phyloP scores from a whole-genome alignment of 1,139 yeast species.

The Pichia sp. region DNA sequence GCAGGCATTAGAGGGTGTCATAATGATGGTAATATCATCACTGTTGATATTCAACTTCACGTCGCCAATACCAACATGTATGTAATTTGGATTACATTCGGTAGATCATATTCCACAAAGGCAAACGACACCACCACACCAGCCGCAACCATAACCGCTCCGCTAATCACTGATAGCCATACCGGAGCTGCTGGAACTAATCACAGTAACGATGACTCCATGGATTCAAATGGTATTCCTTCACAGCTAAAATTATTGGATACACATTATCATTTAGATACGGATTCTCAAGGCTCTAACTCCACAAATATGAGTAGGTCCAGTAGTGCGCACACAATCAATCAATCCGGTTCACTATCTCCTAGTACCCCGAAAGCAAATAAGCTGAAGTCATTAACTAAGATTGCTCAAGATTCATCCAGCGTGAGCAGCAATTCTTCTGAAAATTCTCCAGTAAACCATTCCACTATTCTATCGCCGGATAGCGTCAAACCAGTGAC shows the following conservation, averaged over 20 bases:
- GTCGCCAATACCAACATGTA: slow-evolving; percentile 56
- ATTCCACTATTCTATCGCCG: not conserved
- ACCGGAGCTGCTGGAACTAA: not conserved
- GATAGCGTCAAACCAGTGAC: not conserved
- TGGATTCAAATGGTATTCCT: slow-evolving; percentile 35
- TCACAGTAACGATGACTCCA: slow-evolving; percentile 14
- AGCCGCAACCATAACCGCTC: not conserved
- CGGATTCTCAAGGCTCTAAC: slow-evolving; percentile 12
- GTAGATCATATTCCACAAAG: slow-evolving; percentile 38
- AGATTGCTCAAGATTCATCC: not conserved
- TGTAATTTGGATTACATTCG: slow-evolving; percentile 85
- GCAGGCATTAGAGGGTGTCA: slow-evolving; percentile 66
- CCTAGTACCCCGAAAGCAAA: slow-evolving; percentile 10
- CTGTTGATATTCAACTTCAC: slow-evolving; percentile 76
- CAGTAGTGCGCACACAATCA: slow-evolving; percentile 35
- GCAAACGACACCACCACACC: slow-evolving; percentile 2
- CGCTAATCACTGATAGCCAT: not conserved
- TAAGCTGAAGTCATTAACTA: slow-evolving; percentile 3
- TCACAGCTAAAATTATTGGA: slow-evolving; percentile 48
- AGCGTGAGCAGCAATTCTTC: not conserved
- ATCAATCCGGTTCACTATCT: slow-evolving; percentile 18
- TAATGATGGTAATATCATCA: slow-evolving; percentile 59
- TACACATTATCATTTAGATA: slow-evolving; percentile 4
- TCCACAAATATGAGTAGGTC: slow-evolving; percentile 24
- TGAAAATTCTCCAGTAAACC: not conserved